Base-by-base conservation (phyloP, 495 filamentous ascomycete species). In the Lineolata rhizophorae region DNA sequence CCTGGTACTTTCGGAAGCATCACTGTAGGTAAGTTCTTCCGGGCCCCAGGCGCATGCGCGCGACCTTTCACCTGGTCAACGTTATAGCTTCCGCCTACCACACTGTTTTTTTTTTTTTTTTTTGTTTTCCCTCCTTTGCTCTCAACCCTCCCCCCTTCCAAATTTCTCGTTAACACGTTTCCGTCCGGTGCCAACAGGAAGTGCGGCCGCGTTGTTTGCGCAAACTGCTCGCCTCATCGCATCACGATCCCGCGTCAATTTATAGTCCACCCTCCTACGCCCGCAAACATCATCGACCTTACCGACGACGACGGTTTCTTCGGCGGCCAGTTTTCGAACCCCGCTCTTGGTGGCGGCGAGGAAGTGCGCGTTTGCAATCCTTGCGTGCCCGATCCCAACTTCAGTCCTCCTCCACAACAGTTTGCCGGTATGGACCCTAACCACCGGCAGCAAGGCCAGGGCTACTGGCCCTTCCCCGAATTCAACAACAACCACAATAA, bases 221-320 rank as follows among this genome's bases (percentile, higher is more conserved):
- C 73, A 32, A 55, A 65, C 12, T 97, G 87, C 53, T 95, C 90
- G 3, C 87, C 90, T 3, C 85, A 95, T 51, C 70, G 79, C 25
- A 95, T 97, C 46, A 91, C 76, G 1, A 92, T 97, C 35, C 90
- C 87, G 1, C 64, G 79, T 32, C 79, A 87, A 37, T 95, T 75
- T 47, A 87, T 95, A 30, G 87, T 97, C 11, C 77, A 72, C 26
- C 82, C 83, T 1, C 77, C 81, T 2, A 29, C 42, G 8, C 40
- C 41, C 13, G 30, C 44, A 2, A 39, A 39, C 30, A 31, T 58
- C 4, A 45, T 61, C 22, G 56, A 60, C 44, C 48, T 60, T 5
- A 62, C 59, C 13, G 52, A 12, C 20, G 35, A 31, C 29, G 29
- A 26, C 15, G 13, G 34, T n/a, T n/a, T n/a, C n/a, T n/a, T n/a